Conservation (phyloP, 768 basidiomycete species). For the Mycena polygramma region DNA sequence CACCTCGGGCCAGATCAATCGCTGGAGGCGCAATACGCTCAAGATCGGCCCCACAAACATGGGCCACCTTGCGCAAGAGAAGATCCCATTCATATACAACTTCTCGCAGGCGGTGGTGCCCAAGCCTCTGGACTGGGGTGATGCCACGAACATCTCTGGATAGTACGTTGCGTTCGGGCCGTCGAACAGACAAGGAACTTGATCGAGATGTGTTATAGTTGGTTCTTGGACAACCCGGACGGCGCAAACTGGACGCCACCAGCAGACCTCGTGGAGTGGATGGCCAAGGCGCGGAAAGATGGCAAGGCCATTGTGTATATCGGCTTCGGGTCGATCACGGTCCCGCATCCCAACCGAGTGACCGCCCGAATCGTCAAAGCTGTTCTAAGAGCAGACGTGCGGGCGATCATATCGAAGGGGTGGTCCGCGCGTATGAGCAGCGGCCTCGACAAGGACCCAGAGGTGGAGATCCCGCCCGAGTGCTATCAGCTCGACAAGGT, state of each 20-base stretch:
- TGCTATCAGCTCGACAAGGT: slow-evolving; percentile 72
- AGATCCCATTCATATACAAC: slow-evolving; percentile 70
- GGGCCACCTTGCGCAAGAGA: slow-evolving; percentile 69
- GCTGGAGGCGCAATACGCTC: slow-evolving; percentile 69
- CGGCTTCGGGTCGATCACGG: slow-evolving; percentile 78
- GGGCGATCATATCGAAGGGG: slow-evolving; percentile 77
- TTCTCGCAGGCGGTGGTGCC: slow-evolving; percentile 77
- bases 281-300: slow-evolving; percentile 66
- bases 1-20: slow-evolving; percentile 74
- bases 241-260: slow-evolving; percentile 66
- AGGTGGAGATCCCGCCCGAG: slow-evolving; percentile 63
- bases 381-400: slow-evolving; percentile 72
- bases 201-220: slow-evolving; percentile 49
- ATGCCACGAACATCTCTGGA: slow-evolving; percentile 67
- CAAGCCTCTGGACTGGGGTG: slow-evolving; percentile 79
- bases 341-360: slow-evolving; percentile 68
- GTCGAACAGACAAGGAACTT: not conserved
- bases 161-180: slow-evolving; percentile 53
- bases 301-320: slow-evolving; percentile 77
- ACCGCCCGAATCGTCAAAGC: slow-evolving; percentile 70
- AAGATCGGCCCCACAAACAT: slow-evolving; percentile 67
- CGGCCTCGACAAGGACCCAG: slow-evolving; percentile 50
- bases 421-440: slow-evolving; percentile 73
- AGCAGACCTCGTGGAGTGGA: slow-evolving; percentile 62
- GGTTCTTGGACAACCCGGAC: slow-evolving; percentile 77